Conservation (phyloP, 1,139 yeast species). For the Meyerozyma sp. region DNA sequence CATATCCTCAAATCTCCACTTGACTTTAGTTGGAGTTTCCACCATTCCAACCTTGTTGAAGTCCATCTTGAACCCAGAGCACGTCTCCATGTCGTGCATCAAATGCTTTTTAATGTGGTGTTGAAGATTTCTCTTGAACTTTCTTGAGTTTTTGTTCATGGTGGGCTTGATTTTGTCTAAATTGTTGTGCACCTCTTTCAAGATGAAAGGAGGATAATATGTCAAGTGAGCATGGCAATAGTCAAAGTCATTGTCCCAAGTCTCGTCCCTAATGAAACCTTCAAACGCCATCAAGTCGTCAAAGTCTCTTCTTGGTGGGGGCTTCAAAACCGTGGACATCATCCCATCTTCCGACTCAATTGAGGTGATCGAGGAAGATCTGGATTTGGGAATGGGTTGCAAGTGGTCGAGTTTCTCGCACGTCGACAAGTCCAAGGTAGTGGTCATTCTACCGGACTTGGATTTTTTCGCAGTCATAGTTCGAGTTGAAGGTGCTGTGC, state of each 20-base stretch:
- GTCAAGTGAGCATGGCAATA: conserved; percentile 61
- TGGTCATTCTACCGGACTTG: conserved; percentile 18
- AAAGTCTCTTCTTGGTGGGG: conserved; percentile 46
- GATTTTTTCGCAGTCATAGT: conserved; percentile 18
- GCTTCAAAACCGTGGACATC: conserved; percentile 25
- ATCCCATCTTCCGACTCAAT: conserved; percentile 28
- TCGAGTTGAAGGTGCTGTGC: not conserved
- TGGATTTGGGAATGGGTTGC: conserved; percentile 33
- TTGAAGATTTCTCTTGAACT: conserved; percentile 68
- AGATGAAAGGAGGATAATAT: conserved; percentile 69
- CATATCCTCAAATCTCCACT: conserved; percentile 50
- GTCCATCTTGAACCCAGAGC: conserved; percentile 54
- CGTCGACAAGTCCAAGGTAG: conserved; percentile 31
- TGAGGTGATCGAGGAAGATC: conserved; percentile 19
- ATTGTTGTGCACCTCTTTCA: conserved; percentile 63
- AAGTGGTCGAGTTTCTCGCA: conserved; percentile 38
- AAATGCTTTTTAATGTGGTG: conserved; percentile 72
- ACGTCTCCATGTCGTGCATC: conserved; percentile 57
- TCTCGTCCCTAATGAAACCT: conserved; percentile 60
- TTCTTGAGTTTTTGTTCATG: conserved; percentile 64
- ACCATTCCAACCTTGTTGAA: conserved; percentile 46
- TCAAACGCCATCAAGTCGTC: conserved; percentile 63
- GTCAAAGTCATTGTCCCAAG: conserved; percentile 72
- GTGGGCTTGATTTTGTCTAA: conserved; percentile 71
- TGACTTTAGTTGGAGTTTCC: conserved; percentile 34